Conservation (phyloP, 805 yeast genomes). For the Metschnikowia kunwiensis region DNA sequence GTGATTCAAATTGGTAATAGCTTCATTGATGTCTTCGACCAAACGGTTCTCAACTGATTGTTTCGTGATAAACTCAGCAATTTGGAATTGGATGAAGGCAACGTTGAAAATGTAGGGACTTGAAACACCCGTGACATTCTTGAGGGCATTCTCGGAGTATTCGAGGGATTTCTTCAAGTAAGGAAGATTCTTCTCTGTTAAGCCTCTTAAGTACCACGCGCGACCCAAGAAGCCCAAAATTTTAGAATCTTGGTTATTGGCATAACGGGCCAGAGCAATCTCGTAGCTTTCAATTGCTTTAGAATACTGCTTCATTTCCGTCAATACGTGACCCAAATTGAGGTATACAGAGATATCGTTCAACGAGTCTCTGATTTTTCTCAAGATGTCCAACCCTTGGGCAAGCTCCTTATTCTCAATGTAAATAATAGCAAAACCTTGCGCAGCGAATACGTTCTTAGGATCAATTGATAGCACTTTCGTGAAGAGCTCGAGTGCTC, state of each 20-base stretch:
- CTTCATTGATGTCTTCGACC: slow-evolving; percentile 55
- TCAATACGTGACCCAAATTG: slow-evolving; percentile 82
- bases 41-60: slow-evolving; percentile 55
- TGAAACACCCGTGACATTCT: slow-evolving; percentile 25
- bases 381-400: slow-evolving; percentile 78
- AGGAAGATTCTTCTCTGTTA: slow-evolving; percentile 60
- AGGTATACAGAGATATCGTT: slow-evolving; percentile 79
- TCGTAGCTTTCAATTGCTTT: slow-evolving; percentile 90
- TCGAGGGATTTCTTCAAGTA: slow-evolving; percentile 61
- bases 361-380: slow-evolving; percentile 86
- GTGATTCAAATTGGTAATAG: slow-evolving; percentile 53
- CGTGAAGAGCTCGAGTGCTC: slow-evolving; percentile 90
- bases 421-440: slow-evolving; percentile 90
- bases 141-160: slow-evolving; percentile 57
- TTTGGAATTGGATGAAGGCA: slow-evolving; percentile 80
- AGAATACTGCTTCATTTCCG: slow-evolving; percentile 76
- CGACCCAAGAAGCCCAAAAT: slow-evolving; percentile 73
- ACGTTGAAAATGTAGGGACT: slow-evolving; percentile 65
- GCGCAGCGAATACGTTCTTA: slow-evolving; percentile 91
- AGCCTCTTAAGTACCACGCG: slow-evolving; percentile 83
- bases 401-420: slow-evolving; percentile 77
- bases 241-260: slow-evolving; percentile 61
- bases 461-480: slow-evolving; percentile 85
- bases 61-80: slow-evolving; percentile 78
- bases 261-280: slow-evolving; percentile 65